Conservation (phyloP, 2,329 filamentous ascomycete genomes). For the Gremmenia infestans region DNA sequence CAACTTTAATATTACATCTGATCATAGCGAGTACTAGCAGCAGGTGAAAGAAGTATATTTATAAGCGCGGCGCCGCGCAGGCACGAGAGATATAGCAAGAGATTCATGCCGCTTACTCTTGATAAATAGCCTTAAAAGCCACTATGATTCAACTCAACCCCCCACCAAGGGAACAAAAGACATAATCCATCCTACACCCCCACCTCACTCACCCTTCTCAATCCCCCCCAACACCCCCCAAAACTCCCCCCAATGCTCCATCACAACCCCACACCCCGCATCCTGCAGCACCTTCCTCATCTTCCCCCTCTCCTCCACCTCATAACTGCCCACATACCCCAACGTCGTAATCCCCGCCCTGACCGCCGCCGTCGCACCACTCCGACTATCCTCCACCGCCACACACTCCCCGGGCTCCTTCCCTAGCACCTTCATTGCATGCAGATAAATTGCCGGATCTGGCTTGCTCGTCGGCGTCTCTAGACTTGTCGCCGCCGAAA, state of each 20-base stretch:
- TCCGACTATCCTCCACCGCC: conserved; percentile 85
- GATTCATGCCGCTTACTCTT: too few relatives aligned
- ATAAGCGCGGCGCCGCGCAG: too few relatives aligned
- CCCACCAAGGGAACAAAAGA: too few relatives aligned
- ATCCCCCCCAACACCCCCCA: too few relatives aligned
- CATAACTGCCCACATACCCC: conserved; percentile 80
- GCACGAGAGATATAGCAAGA: too few relatives aligned
- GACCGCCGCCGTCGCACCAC: conserved; percentile 71
- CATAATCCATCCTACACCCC: conserved; percentile 8
- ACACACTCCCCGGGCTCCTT: conserved; percentile 68
- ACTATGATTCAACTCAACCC: too few relatives aligned
- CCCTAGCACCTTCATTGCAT: conserved; percentile 69
- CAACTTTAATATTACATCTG: too few relatives aligned
- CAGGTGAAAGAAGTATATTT: too few relatives aligned
- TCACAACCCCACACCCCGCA: conserved; percentile 59
- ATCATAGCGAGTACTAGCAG: too few relatives aligned
- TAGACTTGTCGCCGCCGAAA: conserved; percentile 76
- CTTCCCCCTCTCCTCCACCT: conserved; percentile 49
- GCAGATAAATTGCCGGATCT: conserved; percentile 81
- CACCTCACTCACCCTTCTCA: too few relatives aligned
- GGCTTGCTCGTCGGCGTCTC: conserved; percentile 82
- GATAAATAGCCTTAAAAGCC: too few relatives aligned
- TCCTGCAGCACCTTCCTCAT: conserved; percentile 59
- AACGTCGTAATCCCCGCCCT: conserved; percentile 76
- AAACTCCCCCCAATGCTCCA: conserved; percentile 55